Evolutionary conservation across 1,284 basidiomycete genomes (phyloP).

Genomic region (Boletus hoseneyae): DNA sequence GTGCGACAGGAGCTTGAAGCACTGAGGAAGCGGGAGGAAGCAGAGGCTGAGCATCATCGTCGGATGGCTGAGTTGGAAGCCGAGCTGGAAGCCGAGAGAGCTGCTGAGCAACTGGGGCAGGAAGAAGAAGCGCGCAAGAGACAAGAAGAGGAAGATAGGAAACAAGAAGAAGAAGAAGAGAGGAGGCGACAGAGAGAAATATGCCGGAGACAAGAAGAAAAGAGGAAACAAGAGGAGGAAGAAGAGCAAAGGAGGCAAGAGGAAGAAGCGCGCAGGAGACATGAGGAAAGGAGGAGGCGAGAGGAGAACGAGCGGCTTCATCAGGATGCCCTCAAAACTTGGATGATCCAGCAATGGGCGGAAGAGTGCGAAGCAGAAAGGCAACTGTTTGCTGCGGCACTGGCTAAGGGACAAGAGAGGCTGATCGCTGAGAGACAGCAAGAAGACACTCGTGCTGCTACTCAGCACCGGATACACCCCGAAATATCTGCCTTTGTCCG

Average conservation of each 20-base stretch:
- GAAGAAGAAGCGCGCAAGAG: not conserved
- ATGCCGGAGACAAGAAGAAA: too few relatives aligned
- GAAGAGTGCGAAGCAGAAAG: not conserved
- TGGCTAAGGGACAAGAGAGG: not conserved
- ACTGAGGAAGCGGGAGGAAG: slow-evolving; percentile 5
- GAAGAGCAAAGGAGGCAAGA: too few relatives aligned
- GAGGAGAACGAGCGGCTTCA: too few relatives aligned
- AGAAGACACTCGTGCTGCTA: slow-evolving; percentile 5
- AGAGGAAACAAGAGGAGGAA: too few relatives aligned
- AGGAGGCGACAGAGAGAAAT: too few relatives aligned
- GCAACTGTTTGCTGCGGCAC: not conserved
- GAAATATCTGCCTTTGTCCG: slow-evolving; percentile 60
- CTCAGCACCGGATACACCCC: slow-evolving; percentile 67
- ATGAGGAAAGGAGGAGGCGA: too few relatives aligned
- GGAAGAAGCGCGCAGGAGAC: too few relatives aligned
- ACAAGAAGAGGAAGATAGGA: not conserved
- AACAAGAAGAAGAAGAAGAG: too few relatives aligned
- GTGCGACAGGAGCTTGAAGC: not conserved
- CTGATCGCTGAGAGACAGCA: not conserved
- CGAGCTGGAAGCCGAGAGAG: not conserved
- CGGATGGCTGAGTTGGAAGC: not conserved
- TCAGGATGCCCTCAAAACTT: too few relatives aligned
- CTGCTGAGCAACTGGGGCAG: not conserved
- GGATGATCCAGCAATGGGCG: too few relatives aligned
- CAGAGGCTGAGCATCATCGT: slow-evolving; percentile 3